Evolutionary conservation across 225 moss, liverwort and hornwort genomes (phyloP), one percentile per base, ranked within the genome.

Genomic region (Polytrichum commune): DNA sequence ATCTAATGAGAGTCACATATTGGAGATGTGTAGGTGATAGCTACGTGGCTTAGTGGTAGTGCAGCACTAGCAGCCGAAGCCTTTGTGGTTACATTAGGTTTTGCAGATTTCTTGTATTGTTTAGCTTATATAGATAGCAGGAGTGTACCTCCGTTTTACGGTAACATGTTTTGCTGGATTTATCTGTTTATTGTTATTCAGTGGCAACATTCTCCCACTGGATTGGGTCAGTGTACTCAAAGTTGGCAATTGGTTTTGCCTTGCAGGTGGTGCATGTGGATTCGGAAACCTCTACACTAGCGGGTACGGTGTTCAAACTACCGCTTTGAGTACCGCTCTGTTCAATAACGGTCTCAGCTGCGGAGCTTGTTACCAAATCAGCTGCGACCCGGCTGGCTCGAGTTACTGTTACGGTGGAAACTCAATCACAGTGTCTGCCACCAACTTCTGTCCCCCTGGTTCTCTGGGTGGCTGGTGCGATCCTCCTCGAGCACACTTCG

Each of bases 211-310:
- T 35, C 2, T 9, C 6, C 32, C 32, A 32, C 32, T 32, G 33
- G 33, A 33, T 10, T 38, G 9, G 38, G 10, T 38, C 2, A 46
- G 46, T 13, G 7, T 46, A 1, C 32, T 9, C 13, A 2, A 9
- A 46, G 46, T 13, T 22, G 5, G 0, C 9, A 7, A 58, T 6
- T 2, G 1, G 22, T 58, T 58, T 24, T 0, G 58, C 7, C 8
- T n/a, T 68, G 62, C 71, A 89, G 89, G 89, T 30, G 89, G 89
- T 0, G 89, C 89, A 0, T 89, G 89, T n/a, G 89, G 89, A 0
- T 89, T 53, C 19, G 89, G 89, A 0, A 79, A 89, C 53, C 29
- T 89, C 1, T 86, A 83, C 60, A 63, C 63, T 2, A 86, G 72
- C 0, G 89, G 89, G 0, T 89, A 89, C n/a, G 81, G 84, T 0